These are phyloP conservation scores for Brassica rapa DNA, from an alignment of 345 rosid genomes.

Conservation along the genomic window DNA sequence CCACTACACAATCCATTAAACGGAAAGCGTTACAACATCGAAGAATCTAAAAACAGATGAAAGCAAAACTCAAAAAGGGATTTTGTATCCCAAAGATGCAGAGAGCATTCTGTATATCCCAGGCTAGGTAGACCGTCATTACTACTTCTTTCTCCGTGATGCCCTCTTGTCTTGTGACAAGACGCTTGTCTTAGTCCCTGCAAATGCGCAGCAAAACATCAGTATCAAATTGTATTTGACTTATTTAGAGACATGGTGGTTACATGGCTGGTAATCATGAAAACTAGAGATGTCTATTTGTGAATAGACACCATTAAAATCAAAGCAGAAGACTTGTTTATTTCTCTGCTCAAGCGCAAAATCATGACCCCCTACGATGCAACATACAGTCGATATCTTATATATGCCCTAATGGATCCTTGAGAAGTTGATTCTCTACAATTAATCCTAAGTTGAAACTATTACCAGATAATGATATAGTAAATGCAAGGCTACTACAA, in stretches of 20 bases:
- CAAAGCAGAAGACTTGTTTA: too few species aligned
- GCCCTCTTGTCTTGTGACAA: neutral
- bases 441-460: neutral
- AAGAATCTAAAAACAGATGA: conserved; percentile 19
- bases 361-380: neutral
- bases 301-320: neutral
- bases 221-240: too few species aligned
- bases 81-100: conserved; percentile 28
- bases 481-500: neutral
- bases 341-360: too few species aligned
- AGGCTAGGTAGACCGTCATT: conserved; percentile 4
- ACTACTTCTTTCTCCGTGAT: neutral
- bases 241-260: too few species aligned
- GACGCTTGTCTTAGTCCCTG: conserved; percentile 39
- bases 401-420: neutral
- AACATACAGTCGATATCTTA: too few species aligned
- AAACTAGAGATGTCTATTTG: neutral
- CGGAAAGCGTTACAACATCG: conserved; percentile 23
- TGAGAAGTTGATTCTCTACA: neutral
- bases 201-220: conserved; percentile 19
- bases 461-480: too few species aligned
- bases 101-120: conserved; percentile 25
- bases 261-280: neutral
- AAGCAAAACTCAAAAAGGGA: conserved; percentile 13
- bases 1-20: neutral